phyloP scores from a whole-genome alignment of 2,329 filamentous ascomycete genomes.

The Xylaria arbuscula region DNA sequence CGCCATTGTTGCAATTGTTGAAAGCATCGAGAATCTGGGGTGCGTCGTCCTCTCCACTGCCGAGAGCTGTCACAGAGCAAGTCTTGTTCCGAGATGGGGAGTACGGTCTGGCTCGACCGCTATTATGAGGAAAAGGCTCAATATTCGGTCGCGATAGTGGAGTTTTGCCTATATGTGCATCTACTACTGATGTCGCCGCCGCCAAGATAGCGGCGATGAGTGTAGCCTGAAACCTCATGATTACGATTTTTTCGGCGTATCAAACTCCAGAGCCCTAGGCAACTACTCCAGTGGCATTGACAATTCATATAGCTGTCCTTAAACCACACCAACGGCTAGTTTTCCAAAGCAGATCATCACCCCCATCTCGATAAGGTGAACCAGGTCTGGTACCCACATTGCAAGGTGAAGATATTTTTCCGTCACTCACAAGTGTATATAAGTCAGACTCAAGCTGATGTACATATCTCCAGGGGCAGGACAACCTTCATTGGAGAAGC shows the following conservation, averaged over 20 bases:
- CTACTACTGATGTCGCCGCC: constrained; percentile 15
- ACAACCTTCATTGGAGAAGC: constrained; percentile 29
- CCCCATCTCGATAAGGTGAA: background rate
- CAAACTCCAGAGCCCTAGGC: background rate
- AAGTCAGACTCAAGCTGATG: background rate
- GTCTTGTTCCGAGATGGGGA: constrained; percentile 29
- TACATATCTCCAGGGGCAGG: background rate
- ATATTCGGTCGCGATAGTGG: constrained; percentile 35
- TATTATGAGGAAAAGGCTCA: constrained; percentile 37
- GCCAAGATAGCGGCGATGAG: constrained; percentile 19
- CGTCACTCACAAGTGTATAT: constrained; percentile 37
- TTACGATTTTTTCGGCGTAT: background rate
- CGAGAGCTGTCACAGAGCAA: constrained; percentile 34
- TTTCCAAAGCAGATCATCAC: background rate
- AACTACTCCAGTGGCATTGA: background rate
- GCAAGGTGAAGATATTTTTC: constrained; percentile 34
- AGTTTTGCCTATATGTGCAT: constrained; percentile 6
- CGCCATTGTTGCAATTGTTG: constrained; percentile 70
- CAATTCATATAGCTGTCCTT: background rate
- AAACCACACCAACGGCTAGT: constrained; percentile 12
- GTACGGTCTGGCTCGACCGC: constrained; percentile 32
- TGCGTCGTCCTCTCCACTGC: constrained; percentile 42
- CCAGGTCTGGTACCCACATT: background rate
- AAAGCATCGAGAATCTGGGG: constrained; percentile 63
- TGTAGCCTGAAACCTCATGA: constrained; percentile 24